Evolutionary conservation across 768 basidiomycete genomes (phyloP).

Genomic region (Holtermanniella nyarrowii): DNA sequence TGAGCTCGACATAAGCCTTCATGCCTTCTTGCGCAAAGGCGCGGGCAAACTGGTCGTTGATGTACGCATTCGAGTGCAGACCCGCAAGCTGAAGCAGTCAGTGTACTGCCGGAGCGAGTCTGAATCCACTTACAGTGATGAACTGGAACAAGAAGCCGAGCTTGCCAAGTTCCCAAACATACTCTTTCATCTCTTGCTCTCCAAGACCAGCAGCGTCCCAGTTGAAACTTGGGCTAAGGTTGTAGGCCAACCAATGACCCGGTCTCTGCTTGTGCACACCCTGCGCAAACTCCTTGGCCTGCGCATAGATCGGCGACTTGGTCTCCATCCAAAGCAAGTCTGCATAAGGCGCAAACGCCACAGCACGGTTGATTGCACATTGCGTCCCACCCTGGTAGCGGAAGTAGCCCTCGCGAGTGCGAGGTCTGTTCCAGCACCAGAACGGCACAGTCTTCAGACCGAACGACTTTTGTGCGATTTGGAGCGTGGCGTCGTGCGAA

Average conservation of each 20-base stretch:
- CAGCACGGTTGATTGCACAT: constrained; percentile 80
- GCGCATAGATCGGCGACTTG: constrained; percentile 79
- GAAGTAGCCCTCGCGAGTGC: constrained; percentile 93
- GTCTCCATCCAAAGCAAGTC: constrained; percentile 50
- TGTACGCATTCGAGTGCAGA: constrained; percentile 93
- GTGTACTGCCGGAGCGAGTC: neutral
- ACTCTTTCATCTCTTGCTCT: constrained; percentile 66
- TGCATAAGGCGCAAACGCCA: constrained; percentile 88
- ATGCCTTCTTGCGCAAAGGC: constrained; percentile 88
- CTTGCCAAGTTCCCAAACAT: constrained; percentile 54
- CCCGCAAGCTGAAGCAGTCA: constrained; percentile 64
- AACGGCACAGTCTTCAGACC: constrained; percentile 58
- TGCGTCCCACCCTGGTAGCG: constrained; percentile 94
- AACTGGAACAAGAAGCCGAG: constrained; percentile 98
- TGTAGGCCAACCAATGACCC: constrained; percentile 92
- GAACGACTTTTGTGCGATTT: constrained; percentile 68
- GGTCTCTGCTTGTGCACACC: constrained; percentile 62
- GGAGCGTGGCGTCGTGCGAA: constrained; percentile 47
- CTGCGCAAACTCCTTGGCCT: constrained; percentile 82
- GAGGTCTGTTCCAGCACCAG: constrained; percentile 91
- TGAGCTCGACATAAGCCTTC: constrained; percentile 95
- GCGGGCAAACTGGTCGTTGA: constrained; percentile 82
- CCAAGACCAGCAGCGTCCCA: constrained; percentile 72
- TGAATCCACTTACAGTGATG: constrained; percentile 61
- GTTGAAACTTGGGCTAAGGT: constrained; percentile 70